Percentiles rank a stretch among this genome's conserved stretches.
phyloP scores from a whole-genome alignment of 164 flowering plant species.

The Macadamia tetraphylla region DNA sequence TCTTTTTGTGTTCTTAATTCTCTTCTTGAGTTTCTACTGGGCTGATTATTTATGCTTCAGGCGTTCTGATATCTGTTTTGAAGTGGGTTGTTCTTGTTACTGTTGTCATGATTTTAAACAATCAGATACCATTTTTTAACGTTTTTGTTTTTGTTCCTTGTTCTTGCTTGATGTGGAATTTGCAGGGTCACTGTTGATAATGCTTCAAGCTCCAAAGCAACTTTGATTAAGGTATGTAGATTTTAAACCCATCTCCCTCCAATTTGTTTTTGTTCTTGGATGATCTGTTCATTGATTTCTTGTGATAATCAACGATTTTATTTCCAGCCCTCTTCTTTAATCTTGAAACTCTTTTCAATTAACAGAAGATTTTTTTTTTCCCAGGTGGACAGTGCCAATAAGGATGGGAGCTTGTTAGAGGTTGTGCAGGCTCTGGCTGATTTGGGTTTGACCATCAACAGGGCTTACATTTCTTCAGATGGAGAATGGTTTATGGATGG shows the following conservation, averaged over 20 bases:
- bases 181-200: conserved; percentile 85
- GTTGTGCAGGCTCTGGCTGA: conserved; percentile 70
- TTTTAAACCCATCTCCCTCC: background rate
- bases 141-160: no score
- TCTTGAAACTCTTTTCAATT: no score
- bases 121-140: no score
- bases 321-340: no score
- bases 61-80: no score
- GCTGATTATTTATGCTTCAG: background rate
- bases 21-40: conserved; percentile 3
- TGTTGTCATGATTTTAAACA: no score
- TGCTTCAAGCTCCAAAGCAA: conserved; percentile 51
- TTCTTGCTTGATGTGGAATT: conserved; percentile 4
- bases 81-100: no score
- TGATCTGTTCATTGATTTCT: no score
- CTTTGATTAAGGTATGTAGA: conserved; percentile 62
- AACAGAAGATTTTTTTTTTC: conserved; percentile 1
- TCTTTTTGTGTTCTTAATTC: background rate
- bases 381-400: conserved; percentile 87
- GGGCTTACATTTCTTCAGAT: conserved; percentile 75
- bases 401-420: conserved; percentile 57
- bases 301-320: no score
- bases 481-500: conserved; percentile 91
- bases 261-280: no score
- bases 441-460: conserved; percentile 49